Evolutionary conservation across 2,329 filamentous ascomycete genomes (phyloP), one percentile per base, ranked within the genome.

Genomic region (Orbilia ellipsospora): DNA sequence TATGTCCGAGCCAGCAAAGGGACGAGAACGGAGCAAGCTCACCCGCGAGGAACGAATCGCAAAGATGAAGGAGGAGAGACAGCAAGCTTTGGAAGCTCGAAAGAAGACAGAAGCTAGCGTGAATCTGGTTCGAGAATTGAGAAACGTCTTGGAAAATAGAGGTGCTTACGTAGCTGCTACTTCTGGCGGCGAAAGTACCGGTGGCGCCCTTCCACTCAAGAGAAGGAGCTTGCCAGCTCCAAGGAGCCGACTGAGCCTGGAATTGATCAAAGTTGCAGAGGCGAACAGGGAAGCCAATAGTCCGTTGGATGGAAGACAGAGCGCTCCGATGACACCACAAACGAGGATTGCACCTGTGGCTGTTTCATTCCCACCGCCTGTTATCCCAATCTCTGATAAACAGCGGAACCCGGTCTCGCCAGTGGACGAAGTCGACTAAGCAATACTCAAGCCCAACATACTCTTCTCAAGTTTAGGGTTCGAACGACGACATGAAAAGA

Each of bases 111-210:
- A 97, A 77, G 91, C 92, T 10, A 96, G 89, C 77, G 92, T 90
- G 51, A 92, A 91, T 79, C 97, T 99, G 92, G 87, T 99, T 77
- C 90, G 91, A 77, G 95, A 99, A 83, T 86, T 99, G 72, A 93
- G 97, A 84, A 94, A 92, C 77, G 89, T 80, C 78, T 88, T 99
- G 74, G 96, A 98, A 81, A 88, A 87, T 78, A 83, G 88, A 78
- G 82, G 86, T 23, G 36, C 55, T 2, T 48, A 48, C 16, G 16
- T 45, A 1, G 8, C 42, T 36, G 23, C 20, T 16, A 6, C 40
- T 7, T 45, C 40, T 18, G 40, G 23, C 18, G 44, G 13, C 18
- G 57, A 23, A 8, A 48, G 13, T 48, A 61, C 12, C 10, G 23
- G 40, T 13, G 57, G 72, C 85, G 86, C 70, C 12, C 52, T 67